Base-by-base conservation (phyloP, 2,329 filamentous ascomycete genomes). In the Colletotrichum godetiae region DNA sequence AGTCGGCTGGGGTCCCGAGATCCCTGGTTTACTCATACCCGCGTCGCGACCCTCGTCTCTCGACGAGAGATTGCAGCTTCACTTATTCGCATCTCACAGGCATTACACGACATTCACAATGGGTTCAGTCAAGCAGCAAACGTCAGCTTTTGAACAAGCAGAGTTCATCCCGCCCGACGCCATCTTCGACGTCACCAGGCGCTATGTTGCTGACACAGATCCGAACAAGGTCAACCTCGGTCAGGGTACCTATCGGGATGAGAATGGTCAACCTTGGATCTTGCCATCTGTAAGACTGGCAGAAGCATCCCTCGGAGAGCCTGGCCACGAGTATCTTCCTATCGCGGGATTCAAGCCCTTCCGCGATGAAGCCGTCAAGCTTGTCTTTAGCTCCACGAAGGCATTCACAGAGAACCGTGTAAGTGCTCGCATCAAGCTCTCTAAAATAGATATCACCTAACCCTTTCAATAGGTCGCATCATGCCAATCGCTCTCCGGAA, bases 401-500 rank as follows among this genome's bases (percentile, higher is more conserved):
- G 78, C 78, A 0, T 74, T 78, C 3, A 73, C 72, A 29, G 80
- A 82, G 29, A 75, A 76, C 1, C 77, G 80, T 24, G 81, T 82
- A 68, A 74, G 80, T 77, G 69, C 5, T 11, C 15, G 22, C 12
- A 27, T 42, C 8, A 24, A 35, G 22, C 19, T 31, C 8, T 19
- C 90, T 93, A 78, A 78, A 97, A 94, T 66, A 2, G 12, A 11
- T 15, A 3, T 37, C n/a, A 6, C 24, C 57, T 68, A 7, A 64
- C 10, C 6, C 15, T 12, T 15, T 13, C 1, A 15, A 11, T 7
- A 81, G 80, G 76, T 84, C n/a, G 81, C 81, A 0, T 79, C 80
- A 0, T 81, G 79, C 24, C 84, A 86, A 35, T 79, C 82, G 0
- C 74, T 86, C 7, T 85, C 84, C 0, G 84, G 84, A 2, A 85